Conservation (phyloP, 805 yeast species). For the Spathaspora arborariae region DNA sequence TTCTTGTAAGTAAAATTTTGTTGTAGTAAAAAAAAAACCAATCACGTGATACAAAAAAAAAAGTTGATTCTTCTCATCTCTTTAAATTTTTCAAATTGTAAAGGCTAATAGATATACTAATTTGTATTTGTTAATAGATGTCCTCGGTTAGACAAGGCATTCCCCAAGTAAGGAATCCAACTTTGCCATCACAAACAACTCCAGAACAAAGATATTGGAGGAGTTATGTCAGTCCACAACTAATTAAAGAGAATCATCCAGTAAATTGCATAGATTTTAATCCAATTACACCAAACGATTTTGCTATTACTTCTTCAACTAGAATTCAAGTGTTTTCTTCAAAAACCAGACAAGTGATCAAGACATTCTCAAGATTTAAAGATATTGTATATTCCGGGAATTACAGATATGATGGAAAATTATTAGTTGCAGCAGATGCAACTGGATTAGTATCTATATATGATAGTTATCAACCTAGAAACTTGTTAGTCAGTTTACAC, state of each 20-base stretch:
- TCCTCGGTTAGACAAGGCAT: conserved; percentile 69
- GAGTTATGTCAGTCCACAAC: conserved; percentile 75
- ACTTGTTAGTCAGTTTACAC: conserved; percentile 70
- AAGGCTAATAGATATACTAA: background rate
- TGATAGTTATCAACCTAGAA: conserved; percentile 77
- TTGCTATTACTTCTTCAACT: conserved; percentile 89
- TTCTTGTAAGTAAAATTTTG: background rate
- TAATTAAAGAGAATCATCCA: conserved; percentile 91
- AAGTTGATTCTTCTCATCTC: background rate
- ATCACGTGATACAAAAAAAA: background rate
- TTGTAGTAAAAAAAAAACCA: background rate
- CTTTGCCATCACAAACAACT: conserved; percentile 78
- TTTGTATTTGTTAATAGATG: conserved; percentile 41
- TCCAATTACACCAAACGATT: conserved; percentile 82
- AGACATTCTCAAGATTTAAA: conserved; percentile 82
- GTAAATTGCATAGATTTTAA: conserved; percentile 85
- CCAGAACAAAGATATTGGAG: conserved; percentile 96
- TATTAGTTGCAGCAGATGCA: conserved; percentile 92
- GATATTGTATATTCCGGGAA: conserved; percentile 92
- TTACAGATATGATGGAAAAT: conserved; percentile 85
- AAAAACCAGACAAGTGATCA: conserved; percentile 87
- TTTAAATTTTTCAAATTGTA: background rate
- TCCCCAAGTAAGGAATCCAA: conserved; percentile 63
- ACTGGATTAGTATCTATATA: conserved; percentile 89
- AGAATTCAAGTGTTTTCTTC: conserved; percentile 90